A percentile compares a stretch with the other conserved stretches of the same genome.
Conservation (phyloP, 139 green algal genomes). For the Eudorina sp. region DNA sequence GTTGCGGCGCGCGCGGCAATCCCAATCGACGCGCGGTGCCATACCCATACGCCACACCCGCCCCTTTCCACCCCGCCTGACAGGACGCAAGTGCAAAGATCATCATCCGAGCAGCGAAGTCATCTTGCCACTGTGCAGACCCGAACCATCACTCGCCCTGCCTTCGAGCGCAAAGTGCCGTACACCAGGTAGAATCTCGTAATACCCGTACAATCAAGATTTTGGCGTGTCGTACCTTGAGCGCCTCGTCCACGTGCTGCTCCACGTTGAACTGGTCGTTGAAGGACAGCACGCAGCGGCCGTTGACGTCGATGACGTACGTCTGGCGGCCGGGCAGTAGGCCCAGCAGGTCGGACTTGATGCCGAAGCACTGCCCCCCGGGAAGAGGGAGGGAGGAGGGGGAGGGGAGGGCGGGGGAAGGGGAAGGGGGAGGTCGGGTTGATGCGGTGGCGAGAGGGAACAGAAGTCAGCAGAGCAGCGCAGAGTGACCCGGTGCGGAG, state of each 20-base stretch:
- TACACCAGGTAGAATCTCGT: no score
- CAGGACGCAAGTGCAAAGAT: no score
- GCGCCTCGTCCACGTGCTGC: constrained; percentile 72
- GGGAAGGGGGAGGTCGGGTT: neutral
- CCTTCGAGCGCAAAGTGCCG: neutral
- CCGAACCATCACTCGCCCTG: neutral
- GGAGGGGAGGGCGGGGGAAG: neutral
- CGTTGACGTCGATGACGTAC: constrained; percentile 68
- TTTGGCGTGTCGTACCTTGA: constrained; percentile 50
- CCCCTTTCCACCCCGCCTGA: no score
- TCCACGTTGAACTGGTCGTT: constrained; percentile 78
- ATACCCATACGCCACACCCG: no score
- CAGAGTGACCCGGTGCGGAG: no score
- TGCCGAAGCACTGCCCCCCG: constrained; percentile 68
- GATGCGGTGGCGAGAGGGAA: no score
- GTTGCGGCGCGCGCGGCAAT: no score
- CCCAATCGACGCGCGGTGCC: no score
- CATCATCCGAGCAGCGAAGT: no score
- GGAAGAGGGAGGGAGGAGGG: neutral
- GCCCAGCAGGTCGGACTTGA: constrained; percentile 76
- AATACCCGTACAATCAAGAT: no score
- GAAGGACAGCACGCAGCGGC: constrained; percentile 74
- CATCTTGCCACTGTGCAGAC: no score
- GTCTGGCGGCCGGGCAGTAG: constrained; percentile 79
- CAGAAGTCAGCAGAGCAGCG: no score